These are phyloP conservation scores for Solanum hybrid DNA, from an alignment of 305 asterid genomes.

Conservation along the genomic window DNA sequence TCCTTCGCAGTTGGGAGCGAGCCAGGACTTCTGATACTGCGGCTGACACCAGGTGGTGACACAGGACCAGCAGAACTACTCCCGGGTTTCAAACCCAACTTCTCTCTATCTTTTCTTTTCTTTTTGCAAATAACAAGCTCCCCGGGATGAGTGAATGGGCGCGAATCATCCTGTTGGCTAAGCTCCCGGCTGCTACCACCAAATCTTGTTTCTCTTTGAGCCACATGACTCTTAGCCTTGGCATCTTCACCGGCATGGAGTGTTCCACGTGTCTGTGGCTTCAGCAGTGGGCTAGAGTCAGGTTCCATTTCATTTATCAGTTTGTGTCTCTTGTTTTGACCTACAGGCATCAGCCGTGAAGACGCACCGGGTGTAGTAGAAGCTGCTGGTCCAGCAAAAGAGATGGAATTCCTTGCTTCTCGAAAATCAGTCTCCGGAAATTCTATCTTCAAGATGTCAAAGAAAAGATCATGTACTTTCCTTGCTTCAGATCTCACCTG, in stretches of 20 bases:
- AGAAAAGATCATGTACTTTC: slow-evolving; percentile 95
- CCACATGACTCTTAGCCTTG: slow-evolving; percentile 24
- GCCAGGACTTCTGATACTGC: slow-evolving; percentile 53
- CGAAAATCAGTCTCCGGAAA: slow-evolving; percentile 82
- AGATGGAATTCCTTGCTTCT: slow-evolving; percentile 65
- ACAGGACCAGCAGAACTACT: slow-evolving; percentile 50
- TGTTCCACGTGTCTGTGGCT: slow-evolving; percentile 48
- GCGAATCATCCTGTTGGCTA: slow-evolving; percentile 38
- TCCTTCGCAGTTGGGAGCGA: slow-evolving; percentile 36
- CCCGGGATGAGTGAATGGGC: slow-evolving; percentile 74
- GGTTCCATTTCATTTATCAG: slow-evolving; percentile 38
- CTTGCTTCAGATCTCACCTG: slow-evolving; percentile 91
- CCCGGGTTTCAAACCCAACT: slow-evolving; percentile 40
- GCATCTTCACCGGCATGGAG: slow-evolving; percentile 35
- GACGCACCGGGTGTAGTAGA: slow-evolving; percentile 43
- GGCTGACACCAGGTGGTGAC: slow-evolving; percentile 56
- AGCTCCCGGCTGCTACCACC: slow-evolving; percentile 42
- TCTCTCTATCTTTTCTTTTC: slow-evolving; percentile 94
- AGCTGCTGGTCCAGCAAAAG: slow-evolving; percentile 41
- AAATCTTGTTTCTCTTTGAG: slow-evolving; percentile 47
- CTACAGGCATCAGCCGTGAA: slow-evolving; percentile 41
- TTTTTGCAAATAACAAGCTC: slow-evolving; percentile 92
- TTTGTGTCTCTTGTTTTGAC: slow-evolving; percentile 55
- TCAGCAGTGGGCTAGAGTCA: slow-evolving; percentile 49
- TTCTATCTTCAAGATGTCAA: slow-evolving; percentile 73